Evolutionary conservation across 2,329 filamentous ascomycete species (phyloP).

Genomic region (Apiospora malaysiana): DNA sequence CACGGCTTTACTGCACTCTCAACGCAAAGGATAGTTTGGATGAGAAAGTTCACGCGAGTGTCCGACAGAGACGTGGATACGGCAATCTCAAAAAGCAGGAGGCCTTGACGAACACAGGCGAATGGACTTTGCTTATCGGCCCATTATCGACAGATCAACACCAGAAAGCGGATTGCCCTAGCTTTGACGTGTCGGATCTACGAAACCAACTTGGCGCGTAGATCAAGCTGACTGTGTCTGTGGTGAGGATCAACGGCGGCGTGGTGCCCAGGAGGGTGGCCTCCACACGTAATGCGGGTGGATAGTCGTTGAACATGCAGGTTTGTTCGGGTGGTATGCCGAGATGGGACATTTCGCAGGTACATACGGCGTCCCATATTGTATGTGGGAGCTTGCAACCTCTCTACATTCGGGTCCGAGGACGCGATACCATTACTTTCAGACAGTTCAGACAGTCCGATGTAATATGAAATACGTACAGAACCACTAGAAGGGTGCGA

Average conservation of each 20-base stretch:
- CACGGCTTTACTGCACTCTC: background rate
- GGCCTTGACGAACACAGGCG: background rate
- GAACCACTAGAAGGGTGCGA: too few species aligned
- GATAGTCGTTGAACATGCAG: background rate
- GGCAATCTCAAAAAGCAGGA: too few species aligned
- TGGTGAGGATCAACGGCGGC: background rate
- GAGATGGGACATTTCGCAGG: background rate
- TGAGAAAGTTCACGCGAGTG: background rate
- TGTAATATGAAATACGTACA: background rate
- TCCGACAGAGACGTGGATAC: background rate
- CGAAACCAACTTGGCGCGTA: slow-evolving; percentile 16
- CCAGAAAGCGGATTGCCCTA: too few species aligned
- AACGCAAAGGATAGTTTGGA: background rate
- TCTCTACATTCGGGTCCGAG: background rate
- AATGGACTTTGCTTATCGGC: background rate
- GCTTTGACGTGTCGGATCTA: slow-evolving; percentile 11
- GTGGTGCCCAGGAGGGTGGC: background rate
- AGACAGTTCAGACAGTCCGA: background rate
- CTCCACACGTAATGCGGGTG: background rate
- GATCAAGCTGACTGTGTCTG: background rate
- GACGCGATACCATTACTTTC: background rate
- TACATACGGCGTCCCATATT: background rate
- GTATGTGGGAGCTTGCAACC: background rate
- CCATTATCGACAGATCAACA: background rate
- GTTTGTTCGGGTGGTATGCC: background rate